phyloP scores from a whole-genome alignment of 2,329 filamentous ascomycete genomes.

The Dactylonectria estremocensis region DNA sequence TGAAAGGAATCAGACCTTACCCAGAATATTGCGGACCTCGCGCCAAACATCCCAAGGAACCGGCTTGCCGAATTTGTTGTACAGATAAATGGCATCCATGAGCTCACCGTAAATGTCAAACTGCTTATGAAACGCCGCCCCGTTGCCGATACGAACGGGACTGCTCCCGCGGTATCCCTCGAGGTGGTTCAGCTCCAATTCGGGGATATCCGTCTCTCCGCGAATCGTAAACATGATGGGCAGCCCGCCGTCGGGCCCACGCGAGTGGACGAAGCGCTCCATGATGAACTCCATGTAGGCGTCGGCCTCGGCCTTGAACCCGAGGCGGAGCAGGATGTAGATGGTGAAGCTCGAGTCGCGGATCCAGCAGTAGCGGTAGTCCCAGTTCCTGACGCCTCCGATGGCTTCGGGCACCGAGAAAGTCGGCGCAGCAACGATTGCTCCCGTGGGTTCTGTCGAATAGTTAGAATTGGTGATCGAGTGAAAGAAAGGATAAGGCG shows the following conservation, averaged over 20 bases:
- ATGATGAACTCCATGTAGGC: slow-evolving; percentile 86
- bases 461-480: slow-evolving; percentile 18
- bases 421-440: slow-evolving; percentile 82
- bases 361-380: slow-evolving; percentile 85
- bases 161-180: slow-evolving; percentile 80
- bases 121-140: slow-evolving; percentile 82
- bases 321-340: slow-evolving; percentile 83
- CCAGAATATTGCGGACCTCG: slow-evolving; percentile 76
- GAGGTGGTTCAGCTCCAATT: slow-evolving; percentile 77
- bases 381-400: slow-evolving; percentile 77
- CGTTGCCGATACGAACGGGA: slow-evolving; percentile 84
- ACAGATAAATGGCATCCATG: slow-evolving; percentile 83
- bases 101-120: slow-evolving; percentile 86
- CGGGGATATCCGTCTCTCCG: slow-evolving; percentile 82
- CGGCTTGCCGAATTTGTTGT: slow-evolving; percentile 85
- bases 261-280: slow-evolving; percentile 75
- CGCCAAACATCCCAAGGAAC: slow-evolving; percentile 84
- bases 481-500: not conserved
- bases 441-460: slow-evolving; percentile 77
- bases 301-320: slow-evolving; percentile 82
- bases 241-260: slow-evolving; percentile 72
- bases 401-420: slow-evolving; percentile 85
- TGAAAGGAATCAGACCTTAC: slow-evolving; percentile 49
- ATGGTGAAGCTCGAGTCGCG: slow-evolving; percentile 84
- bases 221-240: slow-evolving; percentile 89